A percentile compares a stretch with the other conserved stretches of the same genome.
Conservation (phyloP, 352 stramenopile genomes). For the Pythium phragmitis region DNA sequence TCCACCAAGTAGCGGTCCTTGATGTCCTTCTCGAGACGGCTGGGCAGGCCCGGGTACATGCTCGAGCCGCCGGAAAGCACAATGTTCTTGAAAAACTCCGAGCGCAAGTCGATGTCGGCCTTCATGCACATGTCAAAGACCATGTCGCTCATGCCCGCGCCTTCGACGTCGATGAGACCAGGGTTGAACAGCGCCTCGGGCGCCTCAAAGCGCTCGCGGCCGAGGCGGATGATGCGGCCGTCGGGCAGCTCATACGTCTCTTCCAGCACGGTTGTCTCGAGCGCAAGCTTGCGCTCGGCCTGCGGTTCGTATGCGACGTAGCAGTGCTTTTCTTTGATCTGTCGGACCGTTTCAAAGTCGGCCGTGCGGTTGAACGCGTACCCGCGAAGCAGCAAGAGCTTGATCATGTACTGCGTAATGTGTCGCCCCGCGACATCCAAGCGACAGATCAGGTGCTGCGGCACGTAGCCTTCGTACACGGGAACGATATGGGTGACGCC, state of each 20-base stretch:
- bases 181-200: conserved; percentile 97
- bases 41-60: conserved; percentile 96
- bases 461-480: conserved; percentile 68
- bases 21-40: conserved; percentile 92
- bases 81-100: conserved; percentile 98
- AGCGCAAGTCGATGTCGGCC: conserved; percentile 92
- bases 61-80: conserved; percentile 91
- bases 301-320: conserved; percentile 91
- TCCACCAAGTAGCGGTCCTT: conserved; percentile 80
- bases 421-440: conserved; percentile 91
- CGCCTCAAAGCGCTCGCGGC: conserved; percentile 94
- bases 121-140: conserved; percentile 98
- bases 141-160: conserved; percentile 94
- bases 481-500: conserved; percentile 93
- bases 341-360: conserved; percentile 91
- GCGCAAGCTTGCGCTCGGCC: conserved; percentile 80
- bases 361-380: conserved; percentile 92
- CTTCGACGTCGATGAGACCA: conserved; percentile 96
- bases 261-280: conserved; percentile 93
- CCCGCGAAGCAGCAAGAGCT: conserved; percentile 89
- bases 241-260: conserved; percentile 96
- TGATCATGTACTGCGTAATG: conserved; percentile 95
- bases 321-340: conserved; percentile 95
- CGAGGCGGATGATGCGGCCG: conserved; percentile 93
- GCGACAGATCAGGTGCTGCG: conserved; percentile 87